A percentile compares a stretch with the other conserved stretches of the same genome.
These are phyloP conservation scores for Alloteropsis semialata DNA, from an alignment of 176 grass and related monocot genomes.

Conservation along the genomic window DNA sequence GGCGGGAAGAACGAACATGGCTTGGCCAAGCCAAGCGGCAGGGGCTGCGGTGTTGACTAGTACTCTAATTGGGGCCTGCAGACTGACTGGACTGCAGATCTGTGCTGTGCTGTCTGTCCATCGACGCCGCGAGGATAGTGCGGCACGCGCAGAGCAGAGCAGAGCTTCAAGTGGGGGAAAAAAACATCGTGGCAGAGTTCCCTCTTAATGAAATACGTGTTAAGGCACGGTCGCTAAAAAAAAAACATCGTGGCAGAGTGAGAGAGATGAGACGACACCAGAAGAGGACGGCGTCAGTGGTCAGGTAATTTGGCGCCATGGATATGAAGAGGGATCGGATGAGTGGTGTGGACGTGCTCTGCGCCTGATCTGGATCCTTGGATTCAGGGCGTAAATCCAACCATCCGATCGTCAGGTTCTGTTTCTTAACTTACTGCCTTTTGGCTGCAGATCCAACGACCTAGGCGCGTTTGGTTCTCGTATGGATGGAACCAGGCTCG, in stretches of 20 bases:
- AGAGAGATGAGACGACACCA: no score
- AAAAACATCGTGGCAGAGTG: background rate
- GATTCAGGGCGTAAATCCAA: background rate
- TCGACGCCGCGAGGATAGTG: background rate
- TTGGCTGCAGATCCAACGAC: background rate
- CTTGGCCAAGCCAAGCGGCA: background rate
- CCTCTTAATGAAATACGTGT: no score
- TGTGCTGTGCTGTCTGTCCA: background rate
- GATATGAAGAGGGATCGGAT: background rate
- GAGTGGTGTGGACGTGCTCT: background rate
- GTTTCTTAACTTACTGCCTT: background rate
- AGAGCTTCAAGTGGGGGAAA: no score
- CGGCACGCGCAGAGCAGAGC: no score
- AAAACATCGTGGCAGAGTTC: no score
- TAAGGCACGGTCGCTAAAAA: no score
- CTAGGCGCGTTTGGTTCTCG: no score
- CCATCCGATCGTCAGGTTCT: background rate
- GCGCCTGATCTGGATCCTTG: background rate
- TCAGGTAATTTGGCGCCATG: conserved; percentile 4
- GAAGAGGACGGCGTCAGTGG: background rate
- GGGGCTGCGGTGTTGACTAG: background rate
- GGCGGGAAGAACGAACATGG: background rate
- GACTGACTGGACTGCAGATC: background rate
- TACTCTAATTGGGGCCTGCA: background rate
- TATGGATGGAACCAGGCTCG: no score